Evolutionary conservation across 495 filamentous ascomycete genomes (phyloP).

Genomic region (Monascus purpureus): DNA sequence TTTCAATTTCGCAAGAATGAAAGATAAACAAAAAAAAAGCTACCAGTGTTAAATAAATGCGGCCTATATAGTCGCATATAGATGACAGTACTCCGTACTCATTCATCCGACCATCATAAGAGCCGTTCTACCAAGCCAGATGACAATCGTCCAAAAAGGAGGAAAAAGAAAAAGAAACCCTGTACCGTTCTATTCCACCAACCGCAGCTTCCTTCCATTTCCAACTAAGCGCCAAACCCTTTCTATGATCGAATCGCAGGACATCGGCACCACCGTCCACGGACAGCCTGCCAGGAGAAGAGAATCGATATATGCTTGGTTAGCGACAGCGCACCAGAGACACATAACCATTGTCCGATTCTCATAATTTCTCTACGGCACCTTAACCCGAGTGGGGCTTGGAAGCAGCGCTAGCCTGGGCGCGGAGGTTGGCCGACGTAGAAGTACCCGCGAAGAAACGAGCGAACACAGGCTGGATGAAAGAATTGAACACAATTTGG

Average conservation of each 20-base stretch:
- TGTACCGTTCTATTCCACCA: too few species aligned
- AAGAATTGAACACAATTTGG: conserved; percentile 89
- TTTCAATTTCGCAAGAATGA: background rate
- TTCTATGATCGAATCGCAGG: too few species aligned
- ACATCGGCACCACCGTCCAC: too few species aligned
- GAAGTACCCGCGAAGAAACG: conserved; percentile 73
- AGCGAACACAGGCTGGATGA: conserved; percentile 79
- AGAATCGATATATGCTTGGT: conserved; percentile 11
- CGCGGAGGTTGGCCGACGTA: conserved; percentile 78
- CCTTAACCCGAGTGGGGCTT: conserved; percentile 30
- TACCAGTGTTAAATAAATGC: too few species aligned
- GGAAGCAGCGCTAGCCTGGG: conserved; percentile 67
- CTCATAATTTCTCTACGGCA: conserved; percentile 3
- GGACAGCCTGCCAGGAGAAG: conserved; percentile 1
- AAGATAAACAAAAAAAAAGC: conserved; percentile 2
- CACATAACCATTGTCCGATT: conserved; percentile 7
- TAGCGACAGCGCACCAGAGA: conserved; percentile 1
- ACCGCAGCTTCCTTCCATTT: too few species aligned
- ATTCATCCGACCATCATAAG: too few species aligned
- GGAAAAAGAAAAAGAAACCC: too few species aligned
- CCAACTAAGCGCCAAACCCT: too few species aligned
- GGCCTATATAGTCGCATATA: conserved; percentile 1
- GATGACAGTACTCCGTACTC: too few species aligned
- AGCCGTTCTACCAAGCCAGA: too few species aligned
- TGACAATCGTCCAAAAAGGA: too few species aligned